These are phyloP conservation scores for Zizania latifolia DNA, from an alignment of 176 grass and related monocot species.

Conservation along the genomic window DNA sequence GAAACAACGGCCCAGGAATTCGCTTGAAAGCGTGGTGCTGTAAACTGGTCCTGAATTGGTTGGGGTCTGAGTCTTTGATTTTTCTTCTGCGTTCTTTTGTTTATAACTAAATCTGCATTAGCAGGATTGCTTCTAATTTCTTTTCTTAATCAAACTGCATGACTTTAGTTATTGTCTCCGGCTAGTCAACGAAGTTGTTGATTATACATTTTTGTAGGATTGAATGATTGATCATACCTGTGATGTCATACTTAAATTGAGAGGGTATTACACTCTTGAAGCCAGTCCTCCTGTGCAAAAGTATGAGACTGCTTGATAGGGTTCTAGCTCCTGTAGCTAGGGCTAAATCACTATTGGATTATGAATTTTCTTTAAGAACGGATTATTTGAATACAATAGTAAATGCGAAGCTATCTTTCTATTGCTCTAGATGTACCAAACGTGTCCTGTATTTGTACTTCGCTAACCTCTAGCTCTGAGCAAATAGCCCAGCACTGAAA, in stretches of 20 bases:
- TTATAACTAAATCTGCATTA: neutral
- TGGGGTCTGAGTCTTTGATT: neutral
- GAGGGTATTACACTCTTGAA: neutral
- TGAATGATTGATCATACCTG: neutral
- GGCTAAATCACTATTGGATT: no score
- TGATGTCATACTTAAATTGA: neutral
- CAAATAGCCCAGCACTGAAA: neutral
- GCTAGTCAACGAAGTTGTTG: constrained; percentile 1
- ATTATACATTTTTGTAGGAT: neutral
- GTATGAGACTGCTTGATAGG: no score
- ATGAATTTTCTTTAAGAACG: no score
- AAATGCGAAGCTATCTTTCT: no score
- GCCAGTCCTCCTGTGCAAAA: neutral
- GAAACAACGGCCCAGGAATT: neutral
- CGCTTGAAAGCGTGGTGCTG: neutral
- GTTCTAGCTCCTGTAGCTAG: no score
- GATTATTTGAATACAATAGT: no score
- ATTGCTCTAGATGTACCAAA: no score
- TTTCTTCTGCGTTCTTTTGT: neutral
- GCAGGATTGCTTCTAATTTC: no score
- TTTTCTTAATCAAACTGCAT: no score
- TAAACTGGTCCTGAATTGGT: neutral
- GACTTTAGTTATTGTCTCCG: neutral
- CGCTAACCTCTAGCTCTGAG: neutral
- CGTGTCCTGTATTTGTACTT: neutral